Conservation (phyloP, 371 early-diverging fungal genomes). For the Gilbertella persicaria region DNA sequence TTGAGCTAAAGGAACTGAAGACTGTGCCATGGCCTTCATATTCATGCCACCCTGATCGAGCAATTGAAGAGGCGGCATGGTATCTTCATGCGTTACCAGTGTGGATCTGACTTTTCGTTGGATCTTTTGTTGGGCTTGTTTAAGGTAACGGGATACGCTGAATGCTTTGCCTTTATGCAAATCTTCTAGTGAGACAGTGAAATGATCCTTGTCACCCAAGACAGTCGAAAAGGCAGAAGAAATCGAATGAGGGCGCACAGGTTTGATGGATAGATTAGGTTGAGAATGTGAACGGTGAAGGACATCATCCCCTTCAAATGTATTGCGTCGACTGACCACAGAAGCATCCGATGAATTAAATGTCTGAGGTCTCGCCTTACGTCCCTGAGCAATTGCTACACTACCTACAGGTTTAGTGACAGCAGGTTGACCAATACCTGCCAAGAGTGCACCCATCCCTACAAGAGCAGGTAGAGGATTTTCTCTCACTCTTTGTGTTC, state of each 20-base stretch:
- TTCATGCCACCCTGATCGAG: conserved; percentile 11
- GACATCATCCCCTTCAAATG: neutral
- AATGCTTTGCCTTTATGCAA: conserved; percentile 42
- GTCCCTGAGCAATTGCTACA: conserved; percentile 80
- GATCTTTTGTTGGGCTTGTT: conserved; percentile 20
- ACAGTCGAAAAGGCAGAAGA: conserved; percentile 26
- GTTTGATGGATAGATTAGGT: conserved; percentile 25
- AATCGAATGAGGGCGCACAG: conserved; percentile 30
- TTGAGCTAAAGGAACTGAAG: conserved; percentile 27
- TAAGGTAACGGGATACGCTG: conserved; percentile 27
- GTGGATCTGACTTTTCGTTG: conserved; percentile 12
- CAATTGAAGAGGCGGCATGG: conserved; percentile 15
- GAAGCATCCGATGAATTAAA: conserved; percentile 2
- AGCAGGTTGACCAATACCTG: conserved; percentile 71
- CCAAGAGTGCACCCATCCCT: conserved; percentile 81
- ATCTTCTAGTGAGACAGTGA: conserved; percentile 36
- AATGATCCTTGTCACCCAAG: conserved; percentile 2
- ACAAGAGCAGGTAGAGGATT: conserved; percentile 79
- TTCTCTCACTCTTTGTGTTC: conserved; percentile 64
- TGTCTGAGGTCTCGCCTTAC: conserved; percentile 16
- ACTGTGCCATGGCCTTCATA: conserved; percentile 27
- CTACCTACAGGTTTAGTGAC: conserved; percentile 69
- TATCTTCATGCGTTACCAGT: conserved; percentile 11
- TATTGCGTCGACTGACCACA: conserved; percentile 1
- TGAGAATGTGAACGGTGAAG: conserved; percentile 26